These are phyloP conservation scores for Fusarium veterinarium DNA, from an alignment of 2,329 filamentous ascomycete genomes.

Conservation along the genomic window DNA sequence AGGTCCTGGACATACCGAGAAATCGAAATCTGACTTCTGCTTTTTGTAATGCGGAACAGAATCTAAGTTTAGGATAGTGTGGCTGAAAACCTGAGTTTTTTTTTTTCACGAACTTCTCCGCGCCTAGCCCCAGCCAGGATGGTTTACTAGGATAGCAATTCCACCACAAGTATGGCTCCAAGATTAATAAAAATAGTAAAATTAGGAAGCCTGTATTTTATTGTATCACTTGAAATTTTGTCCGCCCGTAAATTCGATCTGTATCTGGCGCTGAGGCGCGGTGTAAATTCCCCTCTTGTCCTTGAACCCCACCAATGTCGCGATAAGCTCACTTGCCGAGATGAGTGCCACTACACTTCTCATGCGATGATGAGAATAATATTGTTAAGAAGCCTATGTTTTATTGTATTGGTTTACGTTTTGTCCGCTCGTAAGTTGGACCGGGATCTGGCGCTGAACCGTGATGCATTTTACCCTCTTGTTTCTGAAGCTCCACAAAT, in stretches of 20 bases:
- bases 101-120: neutral
- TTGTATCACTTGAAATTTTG: fast-evolving
- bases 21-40: fast-evolving
- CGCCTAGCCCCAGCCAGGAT: neutral
- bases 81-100: fast-evolving
- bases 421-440: neutral
- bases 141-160: too few species aligned
- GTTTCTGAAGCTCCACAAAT: neutral
- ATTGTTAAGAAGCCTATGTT: neutral
- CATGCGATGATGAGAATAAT: neutral
- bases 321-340: fast-evolving
- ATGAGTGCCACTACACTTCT: neutral
- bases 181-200: fast-evolving
- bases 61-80: neutral
- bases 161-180: fast-evolving
- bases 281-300: neutral
- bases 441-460: neutral
- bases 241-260: fast-evolving
- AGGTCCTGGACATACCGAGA: neutral
- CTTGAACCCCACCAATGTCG: neutral
- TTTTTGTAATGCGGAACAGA: neutral
- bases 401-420: neutral
- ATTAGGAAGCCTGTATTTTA: neutral
- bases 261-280: fast-evolving
- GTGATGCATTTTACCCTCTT: fast-evolving